These are phyloP conservation scores for Wickerhamiella allomyrinae DNA, from an alignment of 805 yeast genomes.

Conservation along the genomic window DNA sequence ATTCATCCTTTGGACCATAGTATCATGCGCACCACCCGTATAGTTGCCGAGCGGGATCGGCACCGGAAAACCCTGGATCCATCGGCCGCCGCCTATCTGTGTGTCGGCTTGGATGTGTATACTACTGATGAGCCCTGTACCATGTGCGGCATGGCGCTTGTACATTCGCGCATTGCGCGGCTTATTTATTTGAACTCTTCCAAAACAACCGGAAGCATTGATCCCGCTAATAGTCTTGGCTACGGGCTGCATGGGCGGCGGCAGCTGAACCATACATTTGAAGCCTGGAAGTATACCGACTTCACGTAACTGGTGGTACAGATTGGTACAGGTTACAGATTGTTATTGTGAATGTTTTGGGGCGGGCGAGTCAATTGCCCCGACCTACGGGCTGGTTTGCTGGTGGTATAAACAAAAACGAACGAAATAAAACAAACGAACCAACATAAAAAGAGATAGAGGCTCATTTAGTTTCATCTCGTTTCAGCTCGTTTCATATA, in stretches of 20 bases:
- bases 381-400: no score
- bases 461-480: no score
- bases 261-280: conserved; percentile 75
- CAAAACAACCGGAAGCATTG: conserved; percentile 39
- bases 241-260: conserved; percentile 64
- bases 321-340: no score
- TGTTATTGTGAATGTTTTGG: no score
- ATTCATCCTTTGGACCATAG: conserved; percentile 55
- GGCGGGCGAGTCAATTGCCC: no score
- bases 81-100: conserved; percentile 38
- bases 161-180: conserved; percentile 72
- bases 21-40: conserved; percentile 53
- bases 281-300: conserved; percentile 49
- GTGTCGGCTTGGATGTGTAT: conserved; percentile 63
- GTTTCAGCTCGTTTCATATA: no score
- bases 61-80: conserved; percentile 17
- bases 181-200: conserved; percentile 45
- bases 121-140: conserved; percentile 93
- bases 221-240: conserved; percentile 43
- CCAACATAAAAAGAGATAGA: no score
- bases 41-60: conserved; percentile 45
- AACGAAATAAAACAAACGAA: no score
- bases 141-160: conserved; percentile 93
- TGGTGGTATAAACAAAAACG: no score
- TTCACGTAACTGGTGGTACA: no score